These are phyloP conservation scores for Fraxinus velutina DNA, from an alignment of 305 asterid genomes.

Conservation along the genomic window DNA sequence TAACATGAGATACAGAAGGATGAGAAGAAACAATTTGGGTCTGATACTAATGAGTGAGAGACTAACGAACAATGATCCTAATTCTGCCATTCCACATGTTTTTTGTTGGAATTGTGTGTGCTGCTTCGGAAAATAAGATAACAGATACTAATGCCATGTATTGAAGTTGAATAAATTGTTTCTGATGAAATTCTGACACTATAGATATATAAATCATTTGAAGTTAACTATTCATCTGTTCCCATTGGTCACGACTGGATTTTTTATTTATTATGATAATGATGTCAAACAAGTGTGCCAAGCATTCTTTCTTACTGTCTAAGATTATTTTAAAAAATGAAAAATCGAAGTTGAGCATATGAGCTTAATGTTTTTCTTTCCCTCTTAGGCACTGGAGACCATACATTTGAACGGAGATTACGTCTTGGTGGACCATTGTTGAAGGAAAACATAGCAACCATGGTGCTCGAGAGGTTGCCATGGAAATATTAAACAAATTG, in stretches of 20 bases:
- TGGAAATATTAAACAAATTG: constrained; percentile 17
- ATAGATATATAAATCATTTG: neutral
- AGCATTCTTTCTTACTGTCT: neutral
- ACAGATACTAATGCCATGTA: neutral
- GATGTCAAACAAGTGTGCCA: neutral
- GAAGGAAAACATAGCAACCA: constrained; percentile 93
- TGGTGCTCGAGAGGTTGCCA: constrained; percentile 94
- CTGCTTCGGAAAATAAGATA: neutral
- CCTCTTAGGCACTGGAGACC: constrained; percentile 90
- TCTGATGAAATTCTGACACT: neutral
- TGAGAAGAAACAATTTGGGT: neutral
- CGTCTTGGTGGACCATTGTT: constrained; percentile 92
- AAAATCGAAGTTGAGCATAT: neutral
- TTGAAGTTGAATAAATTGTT: neutral
- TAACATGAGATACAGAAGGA: neutral
- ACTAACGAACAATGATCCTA: neutral
- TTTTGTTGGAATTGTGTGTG: neutral
- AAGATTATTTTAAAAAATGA: neutral
- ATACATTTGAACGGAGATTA: constrained; percentile 81
- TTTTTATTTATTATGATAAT: neutral
- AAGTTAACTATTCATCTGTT: neutral
- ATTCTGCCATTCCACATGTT: neutral
- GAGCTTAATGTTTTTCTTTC: constrained; percentile 7
- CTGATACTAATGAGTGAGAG: neutral
- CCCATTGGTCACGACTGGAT: neutral